phyloP scores from a whole-genome alignment of 1,284 basidiomycete genomes.

The Fomitopsis pinicola region DNA sequence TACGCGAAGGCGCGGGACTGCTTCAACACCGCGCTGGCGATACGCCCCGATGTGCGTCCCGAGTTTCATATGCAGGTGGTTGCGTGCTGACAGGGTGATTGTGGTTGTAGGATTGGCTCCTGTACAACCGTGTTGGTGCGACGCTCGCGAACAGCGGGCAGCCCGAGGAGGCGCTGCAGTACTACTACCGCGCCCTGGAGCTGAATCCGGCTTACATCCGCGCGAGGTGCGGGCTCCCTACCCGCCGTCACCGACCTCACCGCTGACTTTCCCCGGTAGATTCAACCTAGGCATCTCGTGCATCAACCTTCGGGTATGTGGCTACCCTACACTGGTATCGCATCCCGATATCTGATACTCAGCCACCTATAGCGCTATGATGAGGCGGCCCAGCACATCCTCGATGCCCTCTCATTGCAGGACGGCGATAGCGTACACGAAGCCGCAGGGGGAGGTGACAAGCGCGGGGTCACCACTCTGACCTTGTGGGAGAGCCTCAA shows the following conservation, averaged over 20 bases:
- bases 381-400: conserved; percentile 80
- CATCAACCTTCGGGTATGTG: conserved; percentile 74
- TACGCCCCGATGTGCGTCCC: conserved; percentile 72
- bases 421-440: conserved; percentile 71
- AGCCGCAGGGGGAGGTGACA: conserved; percentile 39
- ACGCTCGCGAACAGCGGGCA: conserved; percentile 92
- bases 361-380: conserved; percentile 59
- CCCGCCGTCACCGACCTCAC: conserved; percentile 1
- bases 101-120: conserved; percentile 75
- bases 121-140: conserved; percentile 96
- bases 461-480: conserved; percentile 68
- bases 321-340: neutral
- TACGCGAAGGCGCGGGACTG: conserved; percentile 93
- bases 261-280: conserved; percentile 31
- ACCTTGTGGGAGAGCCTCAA: conserved; percentile 84
- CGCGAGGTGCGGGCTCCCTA: conserved; percentile 52
- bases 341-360: neutral
- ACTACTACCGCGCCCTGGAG: conserved; percentile 87
- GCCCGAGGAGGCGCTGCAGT: conserved; percentile 81
- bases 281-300: conserved; percentile 92
- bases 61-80: neutral
- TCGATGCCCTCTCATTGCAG: conserved; percentile 84
- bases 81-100: neutral
- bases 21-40: conserved; percentile 84
- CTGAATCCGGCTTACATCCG: conserved; percentile 93